phyloP scores from a whole-genome alignment of 331 rosid genomes.

The Phaseolus coccineus region DNA sequence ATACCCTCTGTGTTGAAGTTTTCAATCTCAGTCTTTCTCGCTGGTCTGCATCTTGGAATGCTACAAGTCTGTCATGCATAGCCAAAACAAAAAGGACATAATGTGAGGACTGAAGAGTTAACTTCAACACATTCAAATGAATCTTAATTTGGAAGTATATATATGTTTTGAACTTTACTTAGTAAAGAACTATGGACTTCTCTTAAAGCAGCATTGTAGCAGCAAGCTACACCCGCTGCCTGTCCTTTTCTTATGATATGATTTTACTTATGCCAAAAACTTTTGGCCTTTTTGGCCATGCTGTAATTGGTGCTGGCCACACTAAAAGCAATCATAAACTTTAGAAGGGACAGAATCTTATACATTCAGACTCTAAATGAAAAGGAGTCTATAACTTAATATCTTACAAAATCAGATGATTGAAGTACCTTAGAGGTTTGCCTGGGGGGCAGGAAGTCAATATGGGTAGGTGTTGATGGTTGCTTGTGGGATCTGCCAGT shows the following conservation, averaged over 20 bases:
- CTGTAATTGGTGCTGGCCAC: conserved; percentile 26
- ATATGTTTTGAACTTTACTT: background rate
- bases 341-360: conserved; percentile 20
- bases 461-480: conserved; percentile 45
- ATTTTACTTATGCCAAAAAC: conserved; percentile 38
- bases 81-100: conserved; percentile 26
- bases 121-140: conserved; percentile 16
- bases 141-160: conserved; percentile 9
- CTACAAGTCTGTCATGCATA: conserved; percentile 58
- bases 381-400: background rate
- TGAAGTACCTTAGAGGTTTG: conserved; percentile 55
- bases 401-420: conserved; percentile 28
- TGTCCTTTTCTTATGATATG: conserved; percentile 37
- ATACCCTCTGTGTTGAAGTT: conserved; percentile 51
- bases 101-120: conserved; percentile 4
- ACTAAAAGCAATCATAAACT: conserved; percentile 20
- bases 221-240: background rate
- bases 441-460: conserved; percentile 47
- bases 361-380: conserved; percentile 23
- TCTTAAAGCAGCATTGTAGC: conserved; percentile 8
- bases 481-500: conserved; percentile 50
- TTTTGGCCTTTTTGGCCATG: conserved; percentile 22
- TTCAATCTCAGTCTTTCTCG: conserved; percentile 48
- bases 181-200: conserved; percentile 9
- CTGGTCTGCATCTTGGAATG: conserved; percentile 54